Evolutionary conservation across 2,329 filamentous ascomycete genomes (phyloP).

Genomic region (Dactylellina haptotyla): DNA sequence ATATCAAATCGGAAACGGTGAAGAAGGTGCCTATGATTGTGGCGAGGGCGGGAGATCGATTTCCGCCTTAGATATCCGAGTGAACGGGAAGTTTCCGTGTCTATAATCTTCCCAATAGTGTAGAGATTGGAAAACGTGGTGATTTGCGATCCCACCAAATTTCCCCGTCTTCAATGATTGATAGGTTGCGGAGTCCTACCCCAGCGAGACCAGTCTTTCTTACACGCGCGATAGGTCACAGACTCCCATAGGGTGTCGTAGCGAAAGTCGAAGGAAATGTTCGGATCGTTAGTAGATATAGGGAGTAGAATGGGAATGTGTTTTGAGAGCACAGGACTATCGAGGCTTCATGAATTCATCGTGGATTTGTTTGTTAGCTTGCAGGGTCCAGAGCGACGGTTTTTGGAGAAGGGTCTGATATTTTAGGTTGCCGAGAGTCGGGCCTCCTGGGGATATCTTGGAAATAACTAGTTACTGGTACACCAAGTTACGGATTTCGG

Average conservation of each 20-base stretch:
- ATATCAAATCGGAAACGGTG: background rate
- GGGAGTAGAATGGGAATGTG: background rate
- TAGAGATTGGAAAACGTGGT: too few species aligned
- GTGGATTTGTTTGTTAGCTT: slow-evolving; percentile 10
- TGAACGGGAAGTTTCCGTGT: background rate
- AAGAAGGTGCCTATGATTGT: background rate
- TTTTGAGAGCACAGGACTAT: slow-evolving; percentile 6
- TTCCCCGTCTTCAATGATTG: too few species aligned
- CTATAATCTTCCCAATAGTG: too few species aligned
- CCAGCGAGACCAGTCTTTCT: too few species aligned
- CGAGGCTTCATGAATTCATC: slow-evolving; percentile 12
- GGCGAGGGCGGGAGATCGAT: background rate
- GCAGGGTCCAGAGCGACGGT: background rate
- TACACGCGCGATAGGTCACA: too few species aligned
- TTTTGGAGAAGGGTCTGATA: background rate
- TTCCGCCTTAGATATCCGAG: background rate
- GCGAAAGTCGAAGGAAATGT: too few species aligned
- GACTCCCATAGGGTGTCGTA: too few species aligned
- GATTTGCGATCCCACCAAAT: too few species aligned
- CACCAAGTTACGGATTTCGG: slow-evolving; percentile 15
- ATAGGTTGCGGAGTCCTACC: too few species aligned
- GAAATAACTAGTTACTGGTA: slow-evolving; percentile 12
- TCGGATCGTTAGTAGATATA: too few species aligned
- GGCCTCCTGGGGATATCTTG: background rate
- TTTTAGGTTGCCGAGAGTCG: background rate